Evolutionary conservation across 768 basidiomycete species (phyloP), one percentile per base, ranked within the genome.

Genomic region (Agaricus subrufescens): DNA sequence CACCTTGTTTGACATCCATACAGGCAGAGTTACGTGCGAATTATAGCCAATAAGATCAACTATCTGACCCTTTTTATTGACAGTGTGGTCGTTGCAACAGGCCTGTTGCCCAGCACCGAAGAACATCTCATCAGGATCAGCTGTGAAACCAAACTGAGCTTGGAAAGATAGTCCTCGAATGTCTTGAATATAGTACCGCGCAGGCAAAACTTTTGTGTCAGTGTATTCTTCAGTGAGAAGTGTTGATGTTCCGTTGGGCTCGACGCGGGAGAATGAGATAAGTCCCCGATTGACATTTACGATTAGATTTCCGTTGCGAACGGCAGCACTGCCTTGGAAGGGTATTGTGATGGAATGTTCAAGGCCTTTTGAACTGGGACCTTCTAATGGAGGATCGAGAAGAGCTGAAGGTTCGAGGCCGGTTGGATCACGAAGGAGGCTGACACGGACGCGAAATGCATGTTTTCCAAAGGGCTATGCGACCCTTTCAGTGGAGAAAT

Each of bases 21-120:
- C 62, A 2, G 72, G 72, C 10, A 73, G 46, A 10, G 71, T 65
- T 19, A 70, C 68, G 56, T 71, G 69, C 3, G 71, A 71, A 51
- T 73, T 72, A 53, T 62, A 73, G 48, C 72, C 72, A 34, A 71
- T 66, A 19, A 73, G 53, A 56, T 73, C 72, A 15, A 72, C 64
- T n/a, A 69, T 67, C 50, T 74, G 70, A 2, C 70, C 68, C 63
- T 73, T 73, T 64, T 73, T 71, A 57, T 73, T 73, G 2, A 74
- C 67, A 0, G 69, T 64, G 54, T 72, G 61, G 48, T 73, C 71
- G 12, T 65, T 68, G 57, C 72, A 73, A 56, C 72, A 72, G 9
- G 71, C 65, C 44, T 73, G 73, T 57, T 74, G 71, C 2, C 73
- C 73, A 5, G 63, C 60, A 3, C 72, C 73, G 59, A 68, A 72